A percentile compares a stretch with the other conserved stretches of the same genome.
phyloP scores from a whole-genome alignment of 1,284 basidiomycete species.

The Peniophora sp. region DNA sequence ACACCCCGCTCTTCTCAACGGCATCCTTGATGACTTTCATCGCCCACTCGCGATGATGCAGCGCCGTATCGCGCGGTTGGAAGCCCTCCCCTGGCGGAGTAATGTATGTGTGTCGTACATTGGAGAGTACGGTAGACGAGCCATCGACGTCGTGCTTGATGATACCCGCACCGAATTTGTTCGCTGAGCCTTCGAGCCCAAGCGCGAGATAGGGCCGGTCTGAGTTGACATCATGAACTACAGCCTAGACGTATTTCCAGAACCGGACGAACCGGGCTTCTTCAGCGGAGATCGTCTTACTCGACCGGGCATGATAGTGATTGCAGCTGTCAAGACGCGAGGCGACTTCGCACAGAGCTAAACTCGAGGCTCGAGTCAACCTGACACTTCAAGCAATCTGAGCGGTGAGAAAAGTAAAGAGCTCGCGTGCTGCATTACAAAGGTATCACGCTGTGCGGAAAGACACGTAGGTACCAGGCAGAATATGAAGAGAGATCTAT shows the following conservation, averaged over 20 bases:
- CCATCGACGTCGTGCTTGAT: constrained; percentile 78
- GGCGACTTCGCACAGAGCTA: background rate
- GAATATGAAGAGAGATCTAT: background rate
- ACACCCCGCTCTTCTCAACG: constrained; percentile 62
- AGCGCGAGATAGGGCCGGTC: constrained; percentile 66
- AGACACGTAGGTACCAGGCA: background rate
- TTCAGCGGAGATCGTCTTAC: constrained; percentile 20
- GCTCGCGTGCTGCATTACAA: background rate
- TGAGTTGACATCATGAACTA: constrained; percentile 18
- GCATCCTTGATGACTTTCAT: constrained; percentile 79
- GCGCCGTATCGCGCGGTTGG: constrained; percentile 89
- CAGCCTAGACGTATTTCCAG: background rate
- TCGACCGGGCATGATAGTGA: constrained; percentile 12
- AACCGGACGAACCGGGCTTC: constrained; percentile 21
- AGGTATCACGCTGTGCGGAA: background rate
- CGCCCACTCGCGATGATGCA: constrained; percentile 94
- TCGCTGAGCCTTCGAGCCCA: constrained; percentile 92
- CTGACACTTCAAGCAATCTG: too few relatives aligned
- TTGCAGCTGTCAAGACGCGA: too few relatives aligned
- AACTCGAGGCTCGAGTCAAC: background rate
- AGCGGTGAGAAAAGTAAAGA: too few relatives aligned
- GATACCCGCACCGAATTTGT: constrained; percentile 96
- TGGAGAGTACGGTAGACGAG: constrained; percentile 64
- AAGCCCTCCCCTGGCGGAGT: constrained; percentile 98
- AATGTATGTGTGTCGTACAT: constrained; percentile 95